Base-by-base conservation (phyloP, 495 filamentous ascomycete species). In the Sabuloglossum arenarium region DNA sequence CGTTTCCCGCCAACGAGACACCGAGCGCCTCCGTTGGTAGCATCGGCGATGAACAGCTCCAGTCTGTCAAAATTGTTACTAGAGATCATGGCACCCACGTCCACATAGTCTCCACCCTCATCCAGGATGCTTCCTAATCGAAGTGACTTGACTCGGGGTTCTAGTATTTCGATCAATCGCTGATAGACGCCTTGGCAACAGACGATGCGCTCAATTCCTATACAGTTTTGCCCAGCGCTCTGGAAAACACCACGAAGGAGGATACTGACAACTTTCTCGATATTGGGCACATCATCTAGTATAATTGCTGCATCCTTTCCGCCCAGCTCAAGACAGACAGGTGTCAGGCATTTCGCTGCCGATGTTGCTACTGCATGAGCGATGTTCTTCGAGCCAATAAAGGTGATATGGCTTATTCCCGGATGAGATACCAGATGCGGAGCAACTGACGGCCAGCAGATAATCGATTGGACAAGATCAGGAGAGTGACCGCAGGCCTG, bases 211-310 rank as follows among this genome's bases (percentile, higher is more conserved):
- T 99, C 91, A 56, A 94, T 86, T 58, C 93, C 91, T 66, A 97
- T 87, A 69, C 91, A 99, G 69, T 99, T 99, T 65, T 99, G 91
- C 0, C 91, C 91, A n/a, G 89, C 80, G 56, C 88, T 86, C 67
- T 96, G 90, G 73, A 97, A 99, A 31, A 84, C 83, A 43, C 89
- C 91, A 53, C 93, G 81, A 71, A 97, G 78, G 59, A 97, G 76
- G 58, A 88, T 82, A 29, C 86, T 84, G 28, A 79, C 78, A 52
- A 96, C 79, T 37, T 79, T 72, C 0, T 76, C 63, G 14, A 95
- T 68, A 61, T 88, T 80, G 27, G 65, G 59, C 19, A 85, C 70
- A 45, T 88, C 82, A 62, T 96, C 85, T 37, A 99, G 81, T 25
- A 99, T 68, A 31, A 99, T 81, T n/a, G 84, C 80, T 12, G 93